These are phyloP conservation scores for Diutina mesorugosa DNA, from an alignment of 1,139 yeast genomes.

Conservation along the genomic window DNA sequence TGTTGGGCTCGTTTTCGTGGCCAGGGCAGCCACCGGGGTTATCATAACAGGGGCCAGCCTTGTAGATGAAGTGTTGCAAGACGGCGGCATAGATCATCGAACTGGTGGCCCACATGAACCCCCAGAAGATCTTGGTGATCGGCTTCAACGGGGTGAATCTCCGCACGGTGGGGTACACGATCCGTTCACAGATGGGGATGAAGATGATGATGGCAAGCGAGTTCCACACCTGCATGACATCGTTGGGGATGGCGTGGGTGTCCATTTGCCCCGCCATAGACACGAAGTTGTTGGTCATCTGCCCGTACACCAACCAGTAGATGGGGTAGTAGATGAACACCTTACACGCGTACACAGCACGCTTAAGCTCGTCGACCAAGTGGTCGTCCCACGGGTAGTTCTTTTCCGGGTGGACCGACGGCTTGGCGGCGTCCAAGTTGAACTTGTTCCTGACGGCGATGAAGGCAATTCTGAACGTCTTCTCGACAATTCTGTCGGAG, in stretches of 20 bases:
- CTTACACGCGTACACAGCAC: constrained; percentile 49
- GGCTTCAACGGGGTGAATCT: constrained; percentile 49
- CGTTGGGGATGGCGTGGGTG: constrained; percentile 53
- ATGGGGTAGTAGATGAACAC: constrained; percentile 51
- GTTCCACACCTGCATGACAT: constrained; percentile 49
- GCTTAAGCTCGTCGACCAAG: constrained; percentile 50
- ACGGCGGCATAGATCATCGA: constrained; percentile 77
- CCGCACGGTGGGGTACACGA: constrained; percentile 44
- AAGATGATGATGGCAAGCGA: constrained; percentile 49
- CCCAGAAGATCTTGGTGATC: constrained; percentile 60
- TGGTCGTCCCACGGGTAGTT: constrained; percentile 44
- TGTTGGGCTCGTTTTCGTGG: constrained; percentile 25
- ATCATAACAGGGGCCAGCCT: constrained; percentile 67
- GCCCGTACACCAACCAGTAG: constrained; percentile 59
- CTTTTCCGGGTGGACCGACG: constrained; percentile 30
- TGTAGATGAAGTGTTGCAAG: constrained; percentile 62
- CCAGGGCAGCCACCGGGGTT: constrained; percentile 23
- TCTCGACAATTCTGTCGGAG: constrained; percentile 47
- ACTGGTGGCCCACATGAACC: constrained; percentile 58
- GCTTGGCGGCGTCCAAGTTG: constrained; percentile 41
- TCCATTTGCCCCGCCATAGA: constrained; percentile 58
- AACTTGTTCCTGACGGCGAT: constrained; percentile 37
- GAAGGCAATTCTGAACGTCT: constrained; percentile 36
- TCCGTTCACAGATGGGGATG: constrained; percentile 45
- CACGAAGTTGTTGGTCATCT: constrained; percentile 51